phyloP scores from a whole-genome alignment of 2,329 filamentous ascomycete species.

The Sporothrix sp. region DNA sequence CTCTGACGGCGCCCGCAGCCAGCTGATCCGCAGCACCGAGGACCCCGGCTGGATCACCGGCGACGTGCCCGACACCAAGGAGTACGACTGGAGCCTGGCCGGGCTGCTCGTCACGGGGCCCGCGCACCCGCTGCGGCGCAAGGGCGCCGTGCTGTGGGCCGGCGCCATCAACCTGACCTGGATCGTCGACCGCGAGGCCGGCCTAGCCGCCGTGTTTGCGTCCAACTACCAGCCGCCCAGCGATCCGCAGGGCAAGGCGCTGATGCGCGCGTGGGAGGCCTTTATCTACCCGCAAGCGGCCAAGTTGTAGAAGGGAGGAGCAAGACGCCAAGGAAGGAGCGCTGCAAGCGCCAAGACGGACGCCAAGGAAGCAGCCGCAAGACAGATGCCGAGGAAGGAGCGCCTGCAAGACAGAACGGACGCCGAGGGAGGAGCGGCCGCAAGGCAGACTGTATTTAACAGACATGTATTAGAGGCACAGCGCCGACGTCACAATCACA shows the following conservation, averaged over 20 bases:
- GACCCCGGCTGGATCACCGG: conserved; percentile 22
- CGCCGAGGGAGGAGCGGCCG: background rate
- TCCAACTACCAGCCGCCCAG: conserved; percentile 34
- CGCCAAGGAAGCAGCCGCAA: background rate
- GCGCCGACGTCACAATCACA: too few relatives aligned
- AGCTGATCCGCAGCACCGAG: conserved; percentile 23
- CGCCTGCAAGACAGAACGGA: too few relatives aligned
- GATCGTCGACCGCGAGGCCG: conserved; percentile 29
- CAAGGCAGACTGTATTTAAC: too few relatives aligned
- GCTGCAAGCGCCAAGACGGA: too few relatives aligned
- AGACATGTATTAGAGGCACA: too few relatives aligned
- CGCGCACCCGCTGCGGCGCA: conserved; percentile 27
- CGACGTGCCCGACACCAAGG: conserved; percentile 24
- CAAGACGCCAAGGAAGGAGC: background rate
- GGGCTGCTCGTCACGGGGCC: conserved; percentile 33
- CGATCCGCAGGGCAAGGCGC: conserved; percentile 26
- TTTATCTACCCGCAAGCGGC: conserved; percentile 28
- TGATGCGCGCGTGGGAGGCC: conserved; percentile 29
- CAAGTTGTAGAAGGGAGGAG: conserved; percentile 5
- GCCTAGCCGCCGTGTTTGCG: conserved; percentile 32
- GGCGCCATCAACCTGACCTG: conserved; percentile 38
- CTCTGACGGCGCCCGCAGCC: conserved; percentile 14
- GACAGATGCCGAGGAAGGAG: background rate
- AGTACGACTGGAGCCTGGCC: conserved; percentile 33
- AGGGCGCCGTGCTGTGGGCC: conserved; percentile 33